phyloP scores from a whole-genome alignment of 1,284 basidiomycete species.

The Cerrena zonata region DNA sequence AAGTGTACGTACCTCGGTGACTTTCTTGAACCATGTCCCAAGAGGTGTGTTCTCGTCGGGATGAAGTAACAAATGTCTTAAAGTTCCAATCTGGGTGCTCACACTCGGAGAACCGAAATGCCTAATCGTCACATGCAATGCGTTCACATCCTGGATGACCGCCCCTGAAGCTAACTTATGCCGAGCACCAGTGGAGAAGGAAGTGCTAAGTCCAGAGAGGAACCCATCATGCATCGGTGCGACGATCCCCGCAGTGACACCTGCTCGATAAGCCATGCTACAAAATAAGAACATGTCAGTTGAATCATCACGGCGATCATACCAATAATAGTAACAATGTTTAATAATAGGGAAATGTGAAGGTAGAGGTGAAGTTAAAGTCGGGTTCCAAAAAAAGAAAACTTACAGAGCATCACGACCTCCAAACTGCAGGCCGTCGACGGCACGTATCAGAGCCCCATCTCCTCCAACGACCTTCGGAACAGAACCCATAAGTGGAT shows the following conservation, averaged over 20 bases:
- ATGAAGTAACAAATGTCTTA: constrained; percentile 60
- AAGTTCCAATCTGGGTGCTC: constrained; percentile 57
- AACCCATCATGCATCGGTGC: constrained; percentile 41
- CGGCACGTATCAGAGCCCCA: constrained; percentile 54
- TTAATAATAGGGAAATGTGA: too few relatives aligned
- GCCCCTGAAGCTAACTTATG: constrained; percentile 44
- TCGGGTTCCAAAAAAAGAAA: background rate
- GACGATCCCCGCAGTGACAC: constrained; percentile 36
- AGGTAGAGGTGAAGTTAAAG: too few relatives aligned
- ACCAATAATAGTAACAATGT: too few relatives aligned
- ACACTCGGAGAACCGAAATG: constrained; percentile 39
- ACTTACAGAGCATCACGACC: constrained; percentile 71
- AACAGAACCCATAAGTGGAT: constrained; percentile 41
- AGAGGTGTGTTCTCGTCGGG: constrained; percentile 37
- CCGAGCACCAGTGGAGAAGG: constrained; percentile 41
- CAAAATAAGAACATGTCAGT: background rate
- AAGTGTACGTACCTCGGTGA: constrained; percentile 36
- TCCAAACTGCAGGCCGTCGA: constrained; percentile 70
- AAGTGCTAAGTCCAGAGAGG: constrained; percentile 44
- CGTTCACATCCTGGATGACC: constrained; percentile 45
- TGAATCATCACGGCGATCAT: too few relatives aligned
- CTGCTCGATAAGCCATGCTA: constrained; percentile 33
- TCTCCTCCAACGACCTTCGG: constrained; percentile 48
- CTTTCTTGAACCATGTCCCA: constrained; percentile 50
- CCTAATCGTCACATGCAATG: constrained; percentile 44